These are phyloP conservation scores for Neopestalotiopsis rosae DNA, from an alignment of 2,329 filamentous ascomycete genomes.

Conservation along the genomic window DNA sequence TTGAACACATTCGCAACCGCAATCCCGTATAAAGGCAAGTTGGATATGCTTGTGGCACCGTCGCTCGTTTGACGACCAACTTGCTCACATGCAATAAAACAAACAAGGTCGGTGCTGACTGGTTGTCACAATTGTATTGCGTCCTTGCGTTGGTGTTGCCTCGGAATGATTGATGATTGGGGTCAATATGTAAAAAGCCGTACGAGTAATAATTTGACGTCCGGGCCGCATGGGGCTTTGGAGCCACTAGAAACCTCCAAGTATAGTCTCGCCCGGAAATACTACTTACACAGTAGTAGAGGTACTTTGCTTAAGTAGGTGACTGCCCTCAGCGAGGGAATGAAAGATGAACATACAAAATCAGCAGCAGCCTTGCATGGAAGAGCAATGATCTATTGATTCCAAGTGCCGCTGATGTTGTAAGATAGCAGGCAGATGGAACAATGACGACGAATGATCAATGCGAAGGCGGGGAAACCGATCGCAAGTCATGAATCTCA, in stretches of 20 bases:
- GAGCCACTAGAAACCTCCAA: no score
- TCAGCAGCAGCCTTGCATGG: no score
- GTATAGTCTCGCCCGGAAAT: no score
- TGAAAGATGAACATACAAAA: background rate
- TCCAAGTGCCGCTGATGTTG: background rate
- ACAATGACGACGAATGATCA: slow-evolving; percentile 8
- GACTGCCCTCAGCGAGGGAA: background rate
- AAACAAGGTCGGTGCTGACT: slow-evolving; percentile 10
- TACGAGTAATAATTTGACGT: background rate
- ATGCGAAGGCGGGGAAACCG: slow-evolving; percentile 13
- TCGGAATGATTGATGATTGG: slow-evolving; percentile 14
- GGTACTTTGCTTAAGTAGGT: background rate
- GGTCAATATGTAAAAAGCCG: slow-evolving; percentile 4
- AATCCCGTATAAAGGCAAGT: background rate
- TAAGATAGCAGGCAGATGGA: background rate
- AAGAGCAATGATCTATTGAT: no score
- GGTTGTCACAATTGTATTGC: background rate
- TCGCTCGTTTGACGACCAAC: background rate
- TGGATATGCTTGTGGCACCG: background rate
- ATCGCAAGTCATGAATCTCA: slow-evolving; percentile 8
- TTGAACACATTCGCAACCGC: background rate
- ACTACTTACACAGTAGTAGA: background rate
- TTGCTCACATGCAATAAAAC: slow-evolving; percentile 1
- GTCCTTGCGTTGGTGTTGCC: slow-evolving; percentile 6
- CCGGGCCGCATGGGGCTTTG: background rate